Base-by-base conservation (phyloP, 352 stramenopile genomes). In the Pythium inflatum region DNA sequence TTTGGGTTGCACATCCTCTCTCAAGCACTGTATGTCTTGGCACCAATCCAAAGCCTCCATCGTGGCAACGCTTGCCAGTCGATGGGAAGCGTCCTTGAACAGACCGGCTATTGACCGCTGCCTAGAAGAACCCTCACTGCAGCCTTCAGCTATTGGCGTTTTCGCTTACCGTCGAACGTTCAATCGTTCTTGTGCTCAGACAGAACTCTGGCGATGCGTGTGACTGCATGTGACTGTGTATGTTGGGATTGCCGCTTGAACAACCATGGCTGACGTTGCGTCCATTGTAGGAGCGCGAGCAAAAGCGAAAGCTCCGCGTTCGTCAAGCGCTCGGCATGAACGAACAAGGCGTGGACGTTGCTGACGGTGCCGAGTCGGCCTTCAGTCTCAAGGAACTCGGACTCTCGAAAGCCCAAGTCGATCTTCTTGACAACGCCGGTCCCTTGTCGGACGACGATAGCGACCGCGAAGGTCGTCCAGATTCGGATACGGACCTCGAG, bases 121-220 rank as follows among this genome's bases (percentile, higher is more conserved):
- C 87, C 89, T 56, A 96, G 61, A 95, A 16, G 67, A 89, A 74
- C 67, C 56, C 36, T 57, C 66, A 66, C 70, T 92, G 89, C 87
- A 96, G 86, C 89, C 89, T 95, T 94, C 89, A 96, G 89, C 89
- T 96, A 85, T 96, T 93, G 77, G 71, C 75, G 73, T 77, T 84
- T 83, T 56, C 59, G 71, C 62, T 79, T 75, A 84, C 79, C 77
- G 69, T 95, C 84, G 81, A 77, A 73, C 78, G 70, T 73, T 81
- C 62, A 91, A 96, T 87, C 89, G 89, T 96, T 96, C 88, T 92
- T 96, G 89, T 89, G 89, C 75, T 96, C 89, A 93, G 62, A 96
- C 89, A 96, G 80, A 62, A 49, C 40, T 66, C 16, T 43, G 24
- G 20, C 34, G 25, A 62, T 50, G 59, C 64, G 38, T 64, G 60